Evolutionary conservation across 139 green algal species (phyloP), one percentile per base, ranked within the genome.

Genomic region (Tetraselmis striata): DNA sequence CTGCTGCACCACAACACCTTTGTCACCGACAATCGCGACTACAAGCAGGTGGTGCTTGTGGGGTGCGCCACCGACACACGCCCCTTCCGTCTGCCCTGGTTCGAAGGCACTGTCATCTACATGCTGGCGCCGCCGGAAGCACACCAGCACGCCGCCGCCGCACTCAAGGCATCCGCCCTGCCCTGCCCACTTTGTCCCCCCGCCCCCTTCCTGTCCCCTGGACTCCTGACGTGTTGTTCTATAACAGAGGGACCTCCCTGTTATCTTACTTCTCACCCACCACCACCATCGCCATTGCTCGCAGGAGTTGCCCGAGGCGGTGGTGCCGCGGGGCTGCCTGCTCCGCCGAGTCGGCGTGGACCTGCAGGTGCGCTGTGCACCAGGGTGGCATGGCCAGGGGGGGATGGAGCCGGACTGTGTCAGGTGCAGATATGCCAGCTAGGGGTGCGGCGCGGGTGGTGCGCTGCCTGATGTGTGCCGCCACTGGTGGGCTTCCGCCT

Each of bases 41-140:
- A 81, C 31, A 11, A 23, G 22, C 77, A 81, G 77, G 90, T 95
- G 1, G 91, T 97, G 28, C 82, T 97, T 30, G 22, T 97, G 31
- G 93, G 92, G 1, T 88, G 92, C 80, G 93, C 83, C 2, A 79
- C 94, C 31, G 91, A 95, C 86, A 93, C 89, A 0, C 89, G 93
- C 1, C 90, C 91, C 1, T 94, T 86, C 67, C 84, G 93, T 0
- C 86, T 96, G 82, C 85, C 80, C 0, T 94, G 89, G 93, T 90
- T 91, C 0, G 58, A 83, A 11, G 93, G 93, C 59, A 95, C 90
- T 30, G 76, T 95, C 2, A 81, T 96, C 26, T 96, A 89, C 87
- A 28, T 90, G 27, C 85, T 94, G 31, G 90, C 89, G 0, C 91
- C 91, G 29, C 29, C 76, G 2, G 91, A 92, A 45, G 84, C 78